phyloP scores from a whole-genome alignment of 2,329 filamentous ascomycete genomes.

The Sphaerulina populicola region DNA sequence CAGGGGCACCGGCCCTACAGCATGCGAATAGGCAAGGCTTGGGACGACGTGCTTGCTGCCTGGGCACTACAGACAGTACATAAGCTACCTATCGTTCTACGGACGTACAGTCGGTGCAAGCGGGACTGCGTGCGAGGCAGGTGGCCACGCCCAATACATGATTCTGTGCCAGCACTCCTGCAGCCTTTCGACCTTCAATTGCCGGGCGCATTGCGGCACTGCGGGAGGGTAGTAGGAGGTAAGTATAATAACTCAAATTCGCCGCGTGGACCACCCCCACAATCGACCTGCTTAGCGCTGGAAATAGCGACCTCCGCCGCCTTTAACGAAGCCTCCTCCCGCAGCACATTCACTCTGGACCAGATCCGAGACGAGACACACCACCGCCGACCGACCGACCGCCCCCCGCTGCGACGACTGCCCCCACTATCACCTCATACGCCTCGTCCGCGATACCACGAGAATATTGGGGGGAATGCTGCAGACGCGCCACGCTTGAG shows the following conservation, averaged over 20 bases:
- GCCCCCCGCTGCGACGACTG: background rate
- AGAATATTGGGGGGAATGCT: background rate
- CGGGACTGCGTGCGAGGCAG: background rate
- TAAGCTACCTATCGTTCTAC: too few species aligned
- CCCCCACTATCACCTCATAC: background rate
- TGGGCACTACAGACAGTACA: too few species aligned
- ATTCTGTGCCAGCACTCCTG: background rate
- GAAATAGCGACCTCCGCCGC: background rate
- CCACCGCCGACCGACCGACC: background rate
- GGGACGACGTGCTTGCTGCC: too few species aligned
- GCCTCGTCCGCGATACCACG: background rate
- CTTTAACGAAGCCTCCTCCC: background rate
- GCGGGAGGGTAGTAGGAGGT: background rate
- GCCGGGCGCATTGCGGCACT: background rate
- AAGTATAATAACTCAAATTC: background rate
- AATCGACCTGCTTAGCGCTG: constrained; percentile 1
- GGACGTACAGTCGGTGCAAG: too few species aligned
- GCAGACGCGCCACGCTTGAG: constrained; percentile 10
- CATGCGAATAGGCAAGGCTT: background rate
- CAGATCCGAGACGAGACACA: too few species aligned
- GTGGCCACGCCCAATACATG: background rate
- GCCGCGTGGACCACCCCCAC: constrained; percentile 9
- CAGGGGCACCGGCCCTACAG: background rate
- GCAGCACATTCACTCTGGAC: background rate
- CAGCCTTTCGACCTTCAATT: background rate